Percentiles rank a stretch among this genome's conserved stretches.
These are phyloP conservation scores for Cornus controversa DNA, from an alignment of 148 eudicot species.

Conservation along the genomic window DNA sequence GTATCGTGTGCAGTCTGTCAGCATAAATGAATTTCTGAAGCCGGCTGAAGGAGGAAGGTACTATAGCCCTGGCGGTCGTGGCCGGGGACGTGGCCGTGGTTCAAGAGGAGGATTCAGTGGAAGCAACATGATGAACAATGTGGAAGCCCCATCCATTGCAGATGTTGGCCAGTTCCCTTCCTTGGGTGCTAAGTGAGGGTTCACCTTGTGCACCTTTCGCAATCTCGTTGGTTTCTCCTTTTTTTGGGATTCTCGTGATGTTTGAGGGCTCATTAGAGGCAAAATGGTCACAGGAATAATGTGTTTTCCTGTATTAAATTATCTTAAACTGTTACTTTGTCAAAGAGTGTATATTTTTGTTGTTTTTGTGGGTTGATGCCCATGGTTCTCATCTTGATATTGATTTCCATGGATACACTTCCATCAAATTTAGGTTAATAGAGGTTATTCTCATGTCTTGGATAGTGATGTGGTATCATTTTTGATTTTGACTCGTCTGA, in stretches of 20 bases:
- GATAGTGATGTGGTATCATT: background rate
- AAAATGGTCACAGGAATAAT: slow-evolving; percentile 27
- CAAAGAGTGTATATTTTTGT: slow-evolving; percentile 38
- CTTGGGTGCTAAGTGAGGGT: slow-evolving; percentile 46
- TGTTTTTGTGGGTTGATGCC: slow-evolving; percentile 17
- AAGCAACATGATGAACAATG: slow-evolving; percentile 26
- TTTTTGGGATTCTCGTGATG: slow-evolving; percentile 28
- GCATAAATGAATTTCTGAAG: background rate
- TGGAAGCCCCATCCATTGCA: slow-evolving; percentile 42
- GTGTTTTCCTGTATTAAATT: slow-evolving; percentile 27
- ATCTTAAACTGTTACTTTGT: background rate
- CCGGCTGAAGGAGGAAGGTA: background rate
- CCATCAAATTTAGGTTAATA: background rate
- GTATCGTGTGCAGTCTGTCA: background rate
- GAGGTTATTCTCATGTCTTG: background rate
- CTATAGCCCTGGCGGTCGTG: background rate
- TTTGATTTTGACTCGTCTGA: background rate
- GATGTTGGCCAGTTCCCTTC: slow-evolving; percentile 50
- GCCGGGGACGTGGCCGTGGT: slow-evolving; percentile 30
- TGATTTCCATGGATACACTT: slow-evolving; percentile 1
- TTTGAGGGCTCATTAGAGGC: slow-evolving; percentile 15
- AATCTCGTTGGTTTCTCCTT: slow-evolving; percentile 7
- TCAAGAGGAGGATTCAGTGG: slow-evolving; percentile 40
- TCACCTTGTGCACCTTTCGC: background rate
- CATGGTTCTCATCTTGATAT: slow-evolving; percentile 14